Evolutionary conservation across 257 asterid species (phyloP).

Genomic region (Fraxinus americana): DNA sequence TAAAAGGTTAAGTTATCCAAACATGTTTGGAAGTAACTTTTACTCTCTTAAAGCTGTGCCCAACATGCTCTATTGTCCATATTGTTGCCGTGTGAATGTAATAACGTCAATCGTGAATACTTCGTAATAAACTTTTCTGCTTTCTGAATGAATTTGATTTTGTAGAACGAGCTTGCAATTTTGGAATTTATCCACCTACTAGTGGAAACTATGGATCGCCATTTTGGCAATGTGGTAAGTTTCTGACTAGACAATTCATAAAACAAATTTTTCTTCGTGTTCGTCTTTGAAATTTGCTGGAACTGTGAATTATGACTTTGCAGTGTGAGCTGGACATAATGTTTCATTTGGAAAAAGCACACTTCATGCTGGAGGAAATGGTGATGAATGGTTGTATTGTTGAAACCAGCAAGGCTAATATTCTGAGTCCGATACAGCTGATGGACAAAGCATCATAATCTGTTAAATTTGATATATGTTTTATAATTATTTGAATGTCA

Average conservation of each 20-base stretch:
- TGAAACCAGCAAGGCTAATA: conserved; percentile 91
- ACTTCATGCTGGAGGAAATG: conserved; percentile 99
- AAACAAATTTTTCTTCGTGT: too few relatives aligned
- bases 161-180: conserved; percentile 95
- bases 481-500: neutral
- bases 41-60: neutral
- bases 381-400: conserved; percentile 93
- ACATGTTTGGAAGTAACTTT: neutral
- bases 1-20: neutral
- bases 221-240: conserved; percentile 95
- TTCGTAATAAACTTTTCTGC: neutral
- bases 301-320: conserved; percentile 6
- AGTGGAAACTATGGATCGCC: conserved; percentile 99
- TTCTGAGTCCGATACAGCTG: conserved; percentile 75
- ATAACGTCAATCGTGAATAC: neutral
- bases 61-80: neutral
- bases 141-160: conserved; percentile 1
- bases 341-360: conserved; percentile 98
- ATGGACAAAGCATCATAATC: conserved; percentile 75
- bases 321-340: conserved; percentile 96
- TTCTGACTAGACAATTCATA: conserved; percentile 2
- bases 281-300: neutral
- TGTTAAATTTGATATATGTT: neutral
- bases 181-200: conserved; percentile 91
- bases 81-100: neutral